phyloP scores from a whole-genome alignment of 345 rosid genomes.

The Corchorus olitorius region DNA sequence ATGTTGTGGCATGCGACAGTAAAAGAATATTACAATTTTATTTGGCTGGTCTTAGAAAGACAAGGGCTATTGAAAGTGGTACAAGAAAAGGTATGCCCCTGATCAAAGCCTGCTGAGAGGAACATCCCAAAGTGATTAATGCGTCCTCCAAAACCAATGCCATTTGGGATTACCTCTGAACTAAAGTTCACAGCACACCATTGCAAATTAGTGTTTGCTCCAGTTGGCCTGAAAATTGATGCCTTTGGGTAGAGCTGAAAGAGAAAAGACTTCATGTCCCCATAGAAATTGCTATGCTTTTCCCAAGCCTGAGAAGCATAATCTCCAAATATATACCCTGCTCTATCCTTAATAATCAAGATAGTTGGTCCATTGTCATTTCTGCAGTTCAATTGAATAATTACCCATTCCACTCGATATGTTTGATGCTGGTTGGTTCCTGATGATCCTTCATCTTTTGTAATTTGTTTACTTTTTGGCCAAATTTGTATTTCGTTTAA shows the following conservation, averaged over 20 bases:
- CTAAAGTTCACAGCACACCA: constrained; percentile 93
- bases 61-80: constrained; percentile 82
- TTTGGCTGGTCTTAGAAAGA: constrained; percentile 54
- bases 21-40: no score
- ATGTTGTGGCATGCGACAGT: no score
- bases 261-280: constrained; percentile 88
- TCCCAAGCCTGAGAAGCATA: constrained; percentile 95
- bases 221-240: constrained; percentile 76
- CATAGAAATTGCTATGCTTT: constrained; percentile 82
- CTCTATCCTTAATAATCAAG: constrained; percentile 80
- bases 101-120: constrained; percentile 74
- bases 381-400: constrained; percentile 55
- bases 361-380: constrained; percentile 61
- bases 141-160: constrained; percentile 87
- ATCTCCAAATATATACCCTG: constrained; percentile 80
- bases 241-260: constrained; percentile 80
- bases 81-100: constrained; percentile 71
- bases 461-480: no score
- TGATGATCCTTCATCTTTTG: no score
- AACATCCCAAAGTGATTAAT: constrained; percentile 79
- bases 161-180: constrained; percentile 88
- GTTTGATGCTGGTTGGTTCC: no score
- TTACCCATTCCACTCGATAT: constrained; percentile 28
- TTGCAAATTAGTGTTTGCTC: constrained; percentile 80
- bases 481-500: no score